Evolutionary conservation across 148 eudicot genomes (phyloP).

Genomic region (Mesembryanthemum crystallinum): DNA sequence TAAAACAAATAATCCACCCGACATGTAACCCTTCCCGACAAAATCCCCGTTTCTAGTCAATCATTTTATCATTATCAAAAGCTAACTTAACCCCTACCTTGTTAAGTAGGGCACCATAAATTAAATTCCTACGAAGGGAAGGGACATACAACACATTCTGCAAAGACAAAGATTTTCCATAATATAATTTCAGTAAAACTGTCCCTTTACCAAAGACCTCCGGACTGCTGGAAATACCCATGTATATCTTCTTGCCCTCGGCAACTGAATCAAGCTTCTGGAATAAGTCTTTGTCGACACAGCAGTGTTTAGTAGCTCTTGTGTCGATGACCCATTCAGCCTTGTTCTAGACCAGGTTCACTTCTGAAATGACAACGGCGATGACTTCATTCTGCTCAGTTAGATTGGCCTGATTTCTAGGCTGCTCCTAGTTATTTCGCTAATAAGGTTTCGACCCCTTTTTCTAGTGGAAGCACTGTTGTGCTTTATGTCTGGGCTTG

Average conservation of each 20-base stretch:
- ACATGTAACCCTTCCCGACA: slow-evolving; percentile 3
- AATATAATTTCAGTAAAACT: neutral
- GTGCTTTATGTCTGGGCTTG: neutral
- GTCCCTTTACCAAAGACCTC: neutral
- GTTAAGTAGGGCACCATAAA: neutral
- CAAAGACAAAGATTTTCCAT: neutral
- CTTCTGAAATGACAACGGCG: neutral
- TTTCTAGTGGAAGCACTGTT: neutral
- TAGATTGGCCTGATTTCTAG: neutral
- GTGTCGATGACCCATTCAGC: neutral
- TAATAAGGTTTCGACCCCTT: neutral
- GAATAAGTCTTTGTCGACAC: neutral
- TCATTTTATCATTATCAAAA: too few species aligned
- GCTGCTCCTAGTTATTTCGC: neutral
- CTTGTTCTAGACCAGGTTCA: neutral
- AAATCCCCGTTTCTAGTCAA: too few species aligned
- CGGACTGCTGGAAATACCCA: neutral
- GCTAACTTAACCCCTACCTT: neutral
- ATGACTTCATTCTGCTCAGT: neutral
- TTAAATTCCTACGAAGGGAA: slow-evolving; percentile 5
- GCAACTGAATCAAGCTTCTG: neutral
- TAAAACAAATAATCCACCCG: neutral
- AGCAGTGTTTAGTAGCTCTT: neutral
- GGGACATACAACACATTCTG: slow-evolving; percentile 1
- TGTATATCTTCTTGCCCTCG: neutral